phyloP scores from a whole-genome alignment of 129 eudicot genomes.

The Daucus carota region DH1_v3.0 NC_030384.2:30562001-30562500 shows the following conservation, averaged over 20 bases:
- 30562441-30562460: constrained; percentile 3
- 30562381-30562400: neutral
- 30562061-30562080: neutral
- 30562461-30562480: constrained; percentile 10
- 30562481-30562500: neutral
- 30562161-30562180: neutral
- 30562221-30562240: constrained; percentile 21
- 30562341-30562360: neutral
- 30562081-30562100: neutral
- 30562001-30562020: neutral
- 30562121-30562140: neutral
- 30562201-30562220: neutral
- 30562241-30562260: constrained; percentile 12
- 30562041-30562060: neutral
- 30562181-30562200: neutral
- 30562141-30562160: neutral
- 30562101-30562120: neutral
- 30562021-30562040: neutral
- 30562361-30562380: neutral
- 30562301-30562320: constrained; percentile 1
- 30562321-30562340: constrained; percentile 5
- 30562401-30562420: constrained; percentile 6
- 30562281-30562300: neutral
- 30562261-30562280: neutral
- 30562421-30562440: neutral